Evolutionary conservation across 1,139 yeast species (phyloP).

Genomic region (Blastobotrys serpentis): DNA sequence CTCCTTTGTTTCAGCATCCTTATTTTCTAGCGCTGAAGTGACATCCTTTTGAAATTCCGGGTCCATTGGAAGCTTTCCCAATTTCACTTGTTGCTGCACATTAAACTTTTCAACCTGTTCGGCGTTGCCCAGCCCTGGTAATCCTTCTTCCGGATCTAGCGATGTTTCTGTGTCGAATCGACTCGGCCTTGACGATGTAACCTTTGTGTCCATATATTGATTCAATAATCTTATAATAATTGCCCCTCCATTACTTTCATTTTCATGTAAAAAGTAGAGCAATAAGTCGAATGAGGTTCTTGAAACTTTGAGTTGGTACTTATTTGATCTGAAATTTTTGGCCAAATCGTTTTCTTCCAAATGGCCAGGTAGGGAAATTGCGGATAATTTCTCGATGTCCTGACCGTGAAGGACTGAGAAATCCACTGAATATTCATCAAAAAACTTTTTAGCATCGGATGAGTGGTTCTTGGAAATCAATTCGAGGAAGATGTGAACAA

Average conservation of each 20-base stretch:
- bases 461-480: constrained; percentile 63
- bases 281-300: constrained; percentile 82
- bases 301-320: constrained; percentile 73
- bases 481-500: constrained; percentile 83
- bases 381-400: constrained; percentile 69
- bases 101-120: constrained; percentile 55
- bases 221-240: constrained; percentile 81
- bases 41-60: constrained; percentile 82
- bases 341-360: constrained; percentile 81
- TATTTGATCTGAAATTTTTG: constrained; percentile 65
- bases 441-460: constrained; percentile 67
- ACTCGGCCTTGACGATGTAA: constrained; percentile 40
- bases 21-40: constrained; percentile 74
- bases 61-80: constrained; percentile 84
- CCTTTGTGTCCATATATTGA: constrained; percentile 76
- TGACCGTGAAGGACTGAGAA: constrained; percentile 75
- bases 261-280: constrained; percentile 84
- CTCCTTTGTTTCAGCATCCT: constrained; percentile 53
- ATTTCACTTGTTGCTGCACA: constrained; percentile 61
- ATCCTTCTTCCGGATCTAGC: constrained; percentile 63
- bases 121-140: constrained; percentile 53
- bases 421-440: constrained; percentile 70
- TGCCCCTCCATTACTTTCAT: constrained; percentile 91
- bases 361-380: constrained; percentile 78
- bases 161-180: constrained; percentile 33